A percentile compares a stretch with the other conserved stretches of the same genome.
phyloP scores from a whole-genome alignment of 1,284 basidiomycete genomes.

The Malassezia dermatis region DNA sequence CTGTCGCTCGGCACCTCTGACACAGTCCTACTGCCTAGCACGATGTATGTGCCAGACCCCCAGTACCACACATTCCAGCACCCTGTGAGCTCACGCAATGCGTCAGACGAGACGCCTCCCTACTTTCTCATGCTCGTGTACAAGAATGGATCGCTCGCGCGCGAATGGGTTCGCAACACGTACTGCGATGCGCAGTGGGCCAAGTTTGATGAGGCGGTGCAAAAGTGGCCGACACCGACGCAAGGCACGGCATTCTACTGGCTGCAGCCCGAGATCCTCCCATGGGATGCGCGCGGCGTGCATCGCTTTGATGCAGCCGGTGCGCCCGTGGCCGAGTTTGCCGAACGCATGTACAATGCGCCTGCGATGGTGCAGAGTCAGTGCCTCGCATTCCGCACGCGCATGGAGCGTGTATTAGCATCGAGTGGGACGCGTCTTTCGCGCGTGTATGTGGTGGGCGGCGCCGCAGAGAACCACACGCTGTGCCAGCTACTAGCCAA shows the following conservation, averaged over 20 bases:
- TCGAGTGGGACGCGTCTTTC: constrained; percentile 49
- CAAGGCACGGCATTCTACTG: constrained; percentile 59
- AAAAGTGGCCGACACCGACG: constrained; percentile 15
- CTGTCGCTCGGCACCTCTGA: constrained; percentile 85
- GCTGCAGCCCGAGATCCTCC: constrained; percentile 70
- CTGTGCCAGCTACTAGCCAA: constrained; percentile 69
- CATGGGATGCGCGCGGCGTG: constrained; percentile 60
- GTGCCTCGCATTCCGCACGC: constrained; percentile 65
- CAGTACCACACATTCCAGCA: constrained; percentile 53
- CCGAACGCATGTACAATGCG: constrained; percentile 55
- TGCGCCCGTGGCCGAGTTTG: constrained; percentile 36
- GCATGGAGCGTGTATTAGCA: constrained; percentile 61
- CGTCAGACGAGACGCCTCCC: constrained; percentile 18
- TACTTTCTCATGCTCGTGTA: constrained; percentile 53
- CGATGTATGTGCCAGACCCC: constrained; percentile 49
- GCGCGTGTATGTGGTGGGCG: constrained; percentile 67
- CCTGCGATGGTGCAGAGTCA: constrained; percentile 78
- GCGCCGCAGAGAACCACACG: constrained; percentile 63
- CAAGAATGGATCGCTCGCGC: constrained; percentile 50
- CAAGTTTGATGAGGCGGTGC: constrained; percentile 61
- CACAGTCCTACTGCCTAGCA: constrained; percentile 64
- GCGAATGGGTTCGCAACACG: constrained; percentile 66
- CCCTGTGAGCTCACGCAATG: constrained; percentile 40
- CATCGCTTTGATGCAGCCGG: constrained; percentile 54
- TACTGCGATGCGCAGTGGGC: constrained; percentile 61